phyloP scores from a whole-genome alignment of 352 stramenopile species.

The Globisporangium abappressorium region DNA sequence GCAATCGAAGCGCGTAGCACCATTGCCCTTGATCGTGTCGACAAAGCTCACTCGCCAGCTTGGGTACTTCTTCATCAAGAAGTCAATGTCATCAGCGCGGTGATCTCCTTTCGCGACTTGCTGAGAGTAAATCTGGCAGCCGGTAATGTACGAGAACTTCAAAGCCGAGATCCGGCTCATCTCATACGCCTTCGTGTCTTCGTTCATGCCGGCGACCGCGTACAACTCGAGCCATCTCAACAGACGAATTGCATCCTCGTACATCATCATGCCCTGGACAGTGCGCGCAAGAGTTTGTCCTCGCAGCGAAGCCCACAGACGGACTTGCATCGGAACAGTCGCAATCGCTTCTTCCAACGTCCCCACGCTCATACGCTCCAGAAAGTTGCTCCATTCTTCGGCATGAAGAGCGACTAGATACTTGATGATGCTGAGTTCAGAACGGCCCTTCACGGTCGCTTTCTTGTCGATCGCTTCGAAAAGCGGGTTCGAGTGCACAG shows the following conservation, averaged over 20 bases:
- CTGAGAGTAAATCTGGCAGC: constrained; percentile 86
- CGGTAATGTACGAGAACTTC: constrained; percentile 89
- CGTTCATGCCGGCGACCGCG: constrained; percentile 50
- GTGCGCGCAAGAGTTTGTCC: constrained; percentile 85
- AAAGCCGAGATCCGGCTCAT: constrained; percentile 84
- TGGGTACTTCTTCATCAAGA: constrained; percentile 85
- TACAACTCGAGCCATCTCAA: constrained; percentile 84
- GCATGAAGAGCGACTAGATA: constrained; percentile 87
- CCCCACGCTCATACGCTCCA: constrained; percentile 73
- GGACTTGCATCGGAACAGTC: constrained; percentile 65
- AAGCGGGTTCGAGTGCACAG: constrained; percentile 76
- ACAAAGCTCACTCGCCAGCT: constrained; percentile 89
- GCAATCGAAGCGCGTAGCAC: constrained; percentile 53
- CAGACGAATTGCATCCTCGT: constrained; percentile 84
- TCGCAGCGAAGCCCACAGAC: constrained; percentile 81
- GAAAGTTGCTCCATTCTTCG: constrained; percentile 87
- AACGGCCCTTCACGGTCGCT: constrained; percentile 66
- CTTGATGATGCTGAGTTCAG: constrained; percentile 83
- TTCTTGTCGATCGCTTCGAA: constrained; percentile 76
- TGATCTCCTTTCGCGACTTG: constrained; percentile 73
- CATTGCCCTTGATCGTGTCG: constrained; percentile 53
- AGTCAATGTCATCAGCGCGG: constrained; percentile 87
- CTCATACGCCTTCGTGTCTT: constrained; percentile 69
- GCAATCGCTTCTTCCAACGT: constrained; percentile 71
- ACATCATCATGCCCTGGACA: constrained; percentile 89